phyloP scores from a whole-genome alignment of 2,329 filamentous ascomycete species.

The Neonectria punicea region DNA sequence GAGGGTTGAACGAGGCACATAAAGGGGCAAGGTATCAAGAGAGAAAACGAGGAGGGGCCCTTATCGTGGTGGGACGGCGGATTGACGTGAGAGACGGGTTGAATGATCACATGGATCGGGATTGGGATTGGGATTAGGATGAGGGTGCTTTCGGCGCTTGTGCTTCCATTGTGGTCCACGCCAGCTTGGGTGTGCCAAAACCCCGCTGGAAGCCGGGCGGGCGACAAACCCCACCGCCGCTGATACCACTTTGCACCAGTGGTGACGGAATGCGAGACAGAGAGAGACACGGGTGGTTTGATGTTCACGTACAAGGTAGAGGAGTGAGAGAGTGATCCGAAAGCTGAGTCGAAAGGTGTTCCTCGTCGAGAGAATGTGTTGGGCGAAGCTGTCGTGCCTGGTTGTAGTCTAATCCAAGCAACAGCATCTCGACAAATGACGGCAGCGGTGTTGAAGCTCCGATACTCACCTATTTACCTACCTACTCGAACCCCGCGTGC shows the following conservation, averaged over 20 bases:
- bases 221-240: constrained; percentile 12
- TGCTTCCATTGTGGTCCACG: neutral
- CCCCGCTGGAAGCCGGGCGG: constrained; percentile 18
- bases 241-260: constrained; percentile 11
- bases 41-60: neutral
- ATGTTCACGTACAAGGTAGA: constrained; percentile 6
- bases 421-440: neutral
- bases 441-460: neutral
- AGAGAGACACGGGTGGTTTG: constrained; percentile 7
- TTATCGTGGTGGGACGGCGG: neutral
- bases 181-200: neutral
- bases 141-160: constrained; percentile 1
- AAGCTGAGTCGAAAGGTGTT: constrained; percentile 4
- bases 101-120: constrained; percentile 26
- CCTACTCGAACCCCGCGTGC: constrained; percentile 1
- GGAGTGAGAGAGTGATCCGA: neutral
- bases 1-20: neutral
- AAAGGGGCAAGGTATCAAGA: neutral
- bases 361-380: neutral
- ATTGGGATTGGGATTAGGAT: neutral
- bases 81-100: constrained; percentile 21
- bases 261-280: neutral
- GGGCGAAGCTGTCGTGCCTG: neutral
- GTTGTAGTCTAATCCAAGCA: neutral
- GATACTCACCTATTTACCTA: no score